Conservation (phyloP, 2,329 filamentous ascomycete genomes). For the Cucurbitaria berberidis region DNA sequence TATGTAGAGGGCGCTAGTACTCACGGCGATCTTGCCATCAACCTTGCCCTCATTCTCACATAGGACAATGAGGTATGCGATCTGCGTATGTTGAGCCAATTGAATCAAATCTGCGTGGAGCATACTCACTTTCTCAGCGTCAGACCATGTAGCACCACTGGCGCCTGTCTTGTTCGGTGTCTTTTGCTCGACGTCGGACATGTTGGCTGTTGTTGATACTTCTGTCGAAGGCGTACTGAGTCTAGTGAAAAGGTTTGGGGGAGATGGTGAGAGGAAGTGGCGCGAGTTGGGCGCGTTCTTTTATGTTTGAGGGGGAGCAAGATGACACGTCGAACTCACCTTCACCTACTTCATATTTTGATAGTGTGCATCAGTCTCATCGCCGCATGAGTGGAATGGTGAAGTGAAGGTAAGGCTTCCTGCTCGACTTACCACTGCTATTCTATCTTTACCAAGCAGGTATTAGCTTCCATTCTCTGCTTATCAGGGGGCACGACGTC, state of each 20-base stretch:
- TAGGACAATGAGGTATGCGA: conserved; percentile 29
- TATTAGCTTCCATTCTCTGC: too few relatives aligned
- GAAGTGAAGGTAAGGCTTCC: neutral
- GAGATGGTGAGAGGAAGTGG: neutral
- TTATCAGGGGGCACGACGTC: too few relatives aligned
- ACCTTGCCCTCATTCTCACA: conserved; percentile 25
- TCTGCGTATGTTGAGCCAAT: conserved; percentile 14
- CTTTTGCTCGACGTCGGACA: conserved; percentile 11
- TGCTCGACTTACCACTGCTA: too few relatives aligned
- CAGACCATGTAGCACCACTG: conserved; percentile 26
- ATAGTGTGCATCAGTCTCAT: neutral
- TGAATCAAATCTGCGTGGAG: neutral
- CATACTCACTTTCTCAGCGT: conserved; percentile 25
- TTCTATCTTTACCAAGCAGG: too few relatives aligned
- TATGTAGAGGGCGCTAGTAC: neutral
- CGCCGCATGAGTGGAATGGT: neutral
- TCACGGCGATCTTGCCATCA: conserved; percentile 22
- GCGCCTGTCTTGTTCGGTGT: conserved; percentile 13
- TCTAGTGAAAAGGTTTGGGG: neutral
- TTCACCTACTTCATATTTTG: neutral
- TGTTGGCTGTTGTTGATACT: conserved; percentile 1
- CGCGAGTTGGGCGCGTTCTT: neutral
- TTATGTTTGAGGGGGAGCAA: neutral
- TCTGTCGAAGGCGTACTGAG: neutral
- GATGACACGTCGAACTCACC: neutral